Evolutionary conservation across 768 basidiomycete genomes (phyloP).

Genomic region (Podaxis sp.): DNA sequence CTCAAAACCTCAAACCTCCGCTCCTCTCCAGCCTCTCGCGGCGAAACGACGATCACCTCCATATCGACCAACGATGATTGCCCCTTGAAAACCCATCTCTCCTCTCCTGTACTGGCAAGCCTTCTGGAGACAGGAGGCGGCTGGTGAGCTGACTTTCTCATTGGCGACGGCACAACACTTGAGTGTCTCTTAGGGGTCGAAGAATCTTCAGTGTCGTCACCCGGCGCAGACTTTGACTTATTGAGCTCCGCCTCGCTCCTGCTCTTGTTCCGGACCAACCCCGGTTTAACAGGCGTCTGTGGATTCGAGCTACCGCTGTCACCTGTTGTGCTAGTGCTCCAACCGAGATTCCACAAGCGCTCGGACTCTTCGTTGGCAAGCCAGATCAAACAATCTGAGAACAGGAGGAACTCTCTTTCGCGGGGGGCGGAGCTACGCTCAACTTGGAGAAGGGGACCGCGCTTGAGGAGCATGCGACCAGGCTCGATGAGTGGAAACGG

Average conservation of each 20-base stretch:
- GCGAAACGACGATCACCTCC: constrained; percentile 61
- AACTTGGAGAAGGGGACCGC: constrained; percentile 58
- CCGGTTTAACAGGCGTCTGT: constrained; percentile 18
- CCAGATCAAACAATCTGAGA: constrained; percentile 83
- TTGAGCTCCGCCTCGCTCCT: constrained; percentile 56
- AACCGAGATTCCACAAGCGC: constrained; percentile 29
- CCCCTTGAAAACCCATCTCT: constrained; percentile 75
- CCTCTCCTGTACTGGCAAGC: constrained; percentile 41
- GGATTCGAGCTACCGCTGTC: constrained; percentile 19
- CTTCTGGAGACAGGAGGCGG: constrained; percentile 31
- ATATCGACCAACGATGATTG: constrained; percentile 67
- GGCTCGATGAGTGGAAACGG: constrained; percentile 79
- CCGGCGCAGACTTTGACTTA: not conserved
- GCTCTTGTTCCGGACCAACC: constrained; percentile 46
- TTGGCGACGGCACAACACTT: constrained; percentile 16
- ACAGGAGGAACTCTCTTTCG: constrained; percentile 73
- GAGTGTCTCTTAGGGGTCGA: constrained; percentile 19
- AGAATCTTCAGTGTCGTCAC: not conserved
- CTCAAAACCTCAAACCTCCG: constrained; percentile 70
- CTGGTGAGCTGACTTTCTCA: constrained; percentile 17
- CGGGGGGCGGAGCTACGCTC: constrained; percentile 49
- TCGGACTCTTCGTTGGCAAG: constrained; percentile 48
- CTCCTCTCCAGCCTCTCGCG: constrained; percentile 40
- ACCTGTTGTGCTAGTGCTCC: constrained; percentile 28
- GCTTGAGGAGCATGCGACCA: constrained; percentile 75